These are phyloP conservation scores for Rhizopogon sp. DNA, from an alignment of 768 basidiomycete genomes.

Conservation along the genomic window DNA sequence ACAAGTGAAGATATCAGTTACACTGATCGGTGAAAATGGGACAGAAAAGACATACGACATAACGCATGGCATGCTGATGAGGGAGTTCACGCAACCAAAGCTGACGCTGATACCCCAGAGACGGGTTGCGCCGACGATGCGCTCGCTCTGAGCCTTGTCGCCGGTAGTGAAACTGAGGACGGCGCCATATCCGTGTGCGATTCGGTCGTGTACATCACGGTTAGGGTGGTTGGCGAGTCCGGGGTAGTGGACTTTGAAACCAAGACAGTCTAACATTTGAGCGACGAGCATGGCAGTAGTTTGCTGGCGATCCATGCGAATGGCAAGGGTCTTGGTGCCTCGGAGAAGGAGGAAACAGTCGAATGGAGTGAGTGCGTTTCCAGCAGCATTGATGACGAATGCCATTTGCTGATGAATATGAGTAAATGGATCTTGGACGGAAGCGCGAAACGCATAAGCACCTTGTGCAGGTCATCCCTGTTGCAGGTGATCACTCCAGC, in stretches of 20 bases:
- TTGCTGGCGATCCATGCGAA: conserved; percentile 96
- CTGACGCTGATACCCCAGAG: conserved; percentile 98
- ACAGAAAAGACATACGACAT: conserved; percentile 81
- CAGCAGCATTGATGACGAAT: conserved; percentile 89
- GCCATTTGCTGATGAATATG: conserved; percentile 62
- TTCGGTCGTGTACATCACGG: conserved; percentile 83
- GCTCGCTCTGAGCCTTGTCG: conserved; percentile 84
- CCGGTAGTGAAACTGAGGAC: conserved; percentile 95
- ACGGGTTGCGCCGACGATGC: conserved; percentile 86
- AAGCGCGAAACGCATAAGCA: conserved; percentile 21
- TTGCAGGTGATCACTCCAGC: conserved; percentile 93
- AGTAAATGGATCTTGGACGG: neutral
- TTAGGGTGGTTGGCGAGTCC: conserved; percentile 81
- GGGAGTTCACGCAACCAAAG: conserved; percentile 95
- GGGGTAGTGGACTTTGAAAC: conserved; percentile 91
- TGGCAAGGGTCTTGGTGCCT: conserved; percentile 91
- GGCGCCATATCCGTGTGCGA: conserved; percentile 88
- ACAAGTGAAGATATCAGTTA: conserved; percentile 3
- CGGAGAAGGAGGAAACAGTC: conserved; percentile 95
- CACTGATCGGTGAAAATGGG: neutral
- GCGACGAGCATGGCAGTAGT: conserved; percentile 79
- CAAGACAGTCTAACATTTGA: conserved; percentile 75
- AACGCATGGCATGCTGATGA: conserved; percentile 98
- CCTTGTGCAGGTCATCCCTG: conserved; percentile 86
- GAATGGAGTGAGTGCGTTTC: conserved; percentile 92